Conservation (phyloP, 2,329 filamentous ascomycete genomes). For the Neonectria faginata region DNA sequence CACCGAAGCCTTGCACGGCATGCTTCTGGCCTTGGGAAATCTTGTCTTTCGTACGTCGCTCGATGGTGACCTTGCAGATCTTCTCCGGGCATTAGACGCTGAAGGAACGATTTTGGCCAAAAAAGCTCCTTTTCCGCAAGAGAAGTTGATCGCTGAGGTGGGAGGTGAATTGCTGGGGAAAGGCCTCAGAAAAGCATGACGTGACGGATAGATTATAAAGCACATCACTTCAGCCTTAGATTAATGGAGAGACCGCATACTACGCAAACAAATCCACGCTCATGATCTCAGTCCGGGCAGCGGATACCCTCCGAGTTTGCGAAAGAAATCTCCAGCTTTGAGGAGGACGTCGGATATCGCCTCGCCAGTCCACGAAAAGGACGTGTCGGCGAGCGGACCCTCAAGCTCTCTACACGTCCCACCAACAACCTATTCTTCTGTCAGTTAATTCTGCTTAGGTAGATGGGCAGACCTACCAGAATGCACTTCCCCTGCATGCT, state of each 20-base stretch:
- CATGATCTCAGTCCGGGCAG: constrained; percentile 10
- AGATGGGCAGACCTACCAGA: constrained; percentile 6
- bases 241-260: not conserved
- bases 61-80: constrained; percentile 81
- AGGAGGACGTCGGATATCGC: constrained; percentile 9
- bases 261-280: not conserved
- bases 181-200: constrained; percentile 56
- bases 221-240: not conserved
- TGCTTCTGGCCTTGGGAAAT: constrained; percentile 80
- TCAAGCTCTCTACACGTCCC: constrained; percentile 23
- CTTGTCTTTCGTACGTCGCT: constrained; percentile 77
- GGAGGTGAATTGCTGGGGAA: constrained; percentile 64
- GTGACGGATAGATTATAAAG: not conserved
- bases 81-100: constrained; percentile 84
- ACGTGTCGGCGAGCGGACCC: constrained; percentile 3
- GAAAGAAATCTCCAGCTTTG: constrained; percentile 21
- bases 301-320: constrained; percentile 21
- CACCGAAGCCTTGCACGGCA: constrained; percentile 79
- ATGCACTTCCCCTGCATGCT: constrained; percentile 21
- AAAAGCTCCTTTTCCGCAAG: constrained; percentile 65
- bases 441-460: not conserved
- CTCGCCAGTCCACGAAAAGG: constrained; percentile 18
- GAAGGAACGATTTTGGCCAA: constrained; percentile 71
- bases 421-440: constrained; percentile 5
- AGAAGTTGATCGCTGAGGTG: constrained; percentile 69